Evolutionary conservation across 2,329 filamentous ascomycete species (phyloP), one percentile per base, ranked within the genome.

Genomic region (Botrytis tulipae): DNA sequence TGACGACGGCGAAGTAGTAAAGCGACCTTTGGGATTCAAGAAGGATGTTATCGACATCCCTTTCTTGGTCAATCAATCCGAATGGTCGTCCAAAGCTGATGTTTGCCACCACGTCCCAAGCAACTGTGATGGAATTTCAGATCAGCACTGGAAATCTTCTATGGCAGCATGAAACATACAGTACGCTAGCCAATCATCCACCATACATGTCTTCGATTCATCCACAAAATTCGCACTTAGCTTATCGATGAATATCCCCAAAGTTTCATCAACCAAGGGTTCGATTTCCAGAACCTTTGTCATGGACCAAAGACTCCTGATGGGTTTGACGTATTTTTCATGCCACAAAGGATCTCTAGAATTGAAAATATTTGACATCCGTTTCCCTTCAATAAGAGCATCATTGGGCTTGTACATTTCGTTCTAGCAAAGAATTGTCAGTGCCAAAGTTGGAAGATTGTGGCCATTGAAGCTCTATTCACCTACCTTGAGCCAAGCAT

Each of bases 401-500:
- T 65, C 35, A 54, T 44, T 65, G 22, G 59, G 60, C 48, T 18
- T 63, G 29, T 65, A 71, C 60, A 71, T 71, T 6, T 57, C 70
- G 42, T n/a, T 57, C 60, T 65, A 59, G 29, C 7, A 1, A 63
- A 7, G 6, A 44, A 3, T 4, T 57, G 29, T 65, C 29, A 71
- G 46, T 42, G 8, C 25, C 16, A 18, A 29, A 59, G 32, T 44
- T 42, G 18, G 35, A 32, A 25, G 8, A 35, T 20, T 29, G 18
- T 25, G 60, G 16, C 7, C 25, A 44, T 37, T 60, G 7, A 29
- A 42, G 40, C 7, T 44, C 4, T 10, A 5, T 7, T 22, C 20
- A 66, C 22, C 10, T 66, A 66, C 37, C 44, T 71, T 71, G 18
- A 51, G 70, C 60, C 70, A 71, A 35, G 78, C 82, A 81, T 77